Percentiles rank a stretch among this genome's conserved stretches.
phyloP scores from a whole-genome alignment of 345 rosid species.

The Geranium rotundifolium region DNA sequence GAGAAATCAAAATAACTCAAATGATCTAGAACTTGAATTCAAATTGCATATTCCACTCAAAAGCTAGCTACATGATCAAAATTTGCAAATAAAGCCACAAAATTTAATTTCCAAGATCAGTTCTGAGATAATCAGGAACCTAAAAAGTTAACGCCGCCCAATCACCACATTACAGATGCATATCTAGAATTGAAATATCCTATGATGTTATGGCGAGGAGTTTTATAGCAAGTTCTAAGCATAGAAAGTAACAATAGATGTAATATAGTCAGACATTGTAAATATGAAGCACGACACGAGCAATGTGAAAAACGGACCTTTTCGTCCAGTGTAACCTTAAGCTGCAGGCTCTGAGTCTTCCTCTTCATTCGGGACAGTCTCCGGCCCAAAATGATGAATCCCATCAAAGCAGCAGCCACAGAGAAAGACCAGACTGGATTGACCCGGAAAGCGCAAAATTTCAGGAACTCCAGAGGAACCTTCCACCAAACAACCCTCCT shows the following conservation, averaged over 20 bases:
- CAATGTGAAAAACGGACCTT: slow-evolving; percentile 42
- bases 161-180: no score
- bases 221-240: background rate
- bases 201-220: background rate
- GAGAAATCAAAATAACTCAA: background rate
- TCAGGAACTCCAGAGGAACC: slow-evolving; percentile 70
- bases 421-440: slow-evolving; percentile 85
- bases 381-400: slow-evolving; percentile 64
- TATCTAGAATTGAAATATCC: background rate
- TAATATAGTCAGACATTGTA: background rate
- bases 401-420: slow-evolving; percentile 83
- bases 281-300: slow-evolving; percentile 5
- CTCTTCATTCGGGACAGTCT: slow-evolving; percentile 74
- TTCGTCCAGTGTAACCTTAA: slow-evolving; percentile 75
- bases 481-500: slow-evolving; percentile 67
- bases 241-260: background rate
- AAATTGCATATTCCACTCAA: background rate
- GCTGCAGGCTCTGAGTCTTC: slow-evolving; percentile 55
- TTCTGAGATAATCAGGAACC: no score
- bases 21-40: background rate
- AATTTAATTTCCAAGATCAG: no score
- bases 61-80: background rate
- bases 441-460: slow-evolving; percentile 59
- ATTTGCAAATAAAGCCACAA: background rate
- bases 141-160: no score